These are phyloP conservation scores for Chamaenerion angustifolium DNA, from an alignment of 345 rosid genomes.

Conservation along the genomic window DNA sequence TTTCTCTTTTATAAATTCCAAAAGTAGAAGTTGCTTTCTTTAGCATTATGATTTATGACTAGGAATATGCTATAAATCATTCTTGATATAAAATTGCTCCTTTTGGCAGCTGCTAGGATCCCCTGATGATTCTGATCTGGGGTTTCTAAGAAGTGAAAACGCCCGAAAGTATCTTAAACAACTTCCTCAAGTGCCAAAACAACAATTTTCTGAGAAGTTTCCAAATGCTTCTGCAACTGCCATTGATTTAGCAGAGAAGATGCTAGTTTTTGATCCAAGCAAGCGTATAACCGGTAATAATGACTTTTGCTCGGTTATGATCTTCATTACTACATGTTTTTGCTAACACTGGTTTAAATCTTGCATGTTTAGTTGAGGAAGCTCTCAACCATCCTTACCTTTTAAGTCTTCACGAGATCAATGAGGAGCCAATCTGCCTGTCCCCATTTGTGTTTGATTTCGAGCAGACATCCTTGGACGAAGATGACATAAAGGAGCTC, in stretches of 20 bases:
- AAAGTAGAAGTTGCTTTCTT: background rate
- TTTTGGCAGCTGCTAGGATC: slow-evolving; percentile 54
- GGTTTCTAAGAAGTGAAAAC: slow-evolving; percentile 72
- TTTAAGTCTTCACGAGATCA: slow-evolving; percentile 85
- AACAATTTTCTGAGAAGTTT: slow-evolving; percentile 48
- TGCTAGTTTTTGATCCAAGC: slow-evolving; percentile 75
- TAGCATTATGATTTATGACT: background rate
- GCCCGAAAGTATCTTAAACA: slow-evolving; percentile 69
- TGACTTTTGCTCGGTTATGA: background rate
- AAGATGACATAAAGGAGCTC: slow-evolving; percentile 73
- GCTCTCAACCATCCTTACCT: slow-evolving; percentile 66
- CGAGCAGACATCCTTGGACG: slow-evolving; percentile 49
- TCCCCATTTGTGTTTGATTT: slow-evolving; percentile 61
- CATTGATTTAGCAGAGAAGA: slow-evolving; percentile 70
- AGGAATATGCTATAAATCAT: background rate
- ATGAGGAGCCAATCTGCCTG: slow-evolving; percentile 67
- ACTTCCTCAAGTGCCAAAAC: slow-evolving; percentile 58
- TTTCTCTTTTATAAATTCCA: slow-evolving; percentile 3
- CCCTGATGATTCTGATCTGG: slow-evolving; percentile 75
- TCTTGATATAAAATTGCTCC: background rate
- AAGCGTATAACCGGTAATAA: slow-evolving; percentile 66
- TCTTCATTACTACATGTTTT: background rate
- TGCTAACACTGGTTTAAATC: background rate
- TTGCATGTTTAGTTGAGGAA: slow-evolving; percentile 43
- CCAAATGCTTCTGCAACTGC: slow-evolving; percentile 52